phyloP scores from a whole-genome alignment of 1,284 basidiomycete genomes.

The Cryptococcus sp. region DNA sequence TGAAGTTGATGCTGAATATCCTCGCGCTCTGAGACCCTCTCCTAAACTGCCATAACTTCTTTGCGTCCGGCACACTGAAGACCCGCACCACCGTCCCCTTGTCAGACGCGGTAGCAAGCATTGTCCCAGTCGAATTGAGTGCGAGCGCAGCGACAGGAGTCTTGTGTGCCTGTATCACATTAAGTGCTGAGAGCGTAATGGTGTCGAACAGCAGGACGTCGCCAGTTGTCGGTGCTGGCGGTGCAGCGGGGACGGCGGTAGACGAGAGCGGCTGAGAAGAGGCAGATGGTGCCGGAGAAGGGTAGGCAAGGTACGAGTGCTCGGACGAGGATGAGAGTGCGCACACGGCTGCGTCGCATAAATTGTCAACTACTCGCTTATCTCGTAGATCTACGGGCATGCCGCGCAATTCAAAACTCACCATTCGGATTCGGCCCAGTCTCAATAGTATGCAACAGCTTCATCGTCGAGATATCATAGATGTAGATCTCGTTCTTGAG shows the following conservation, averaged over 20 bases:
- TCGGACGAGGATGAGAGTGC: conserved; percentile 95
- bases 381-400: too few relatives aligned
- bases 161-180: conserved; percentile 98
- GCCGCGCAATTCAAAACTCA: conserved; percentile 47
- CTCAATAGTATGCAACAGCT: conserved; percentile 94
- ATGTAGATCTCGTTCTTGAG: conserved; percentile 97
- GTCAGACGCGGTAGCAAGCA: conserved; percentile 91
- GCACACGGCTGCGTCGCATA: conserved; percentile 71
- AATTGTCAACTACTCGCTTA: too few relatives aligned
- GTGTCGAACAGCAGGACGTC: conserved; percentile 94
- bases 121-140: conserved; percentile 82
- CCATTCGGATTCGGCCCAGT: conserved; percentile 94
- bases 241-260: conserved; percentile 52
- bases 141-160: conserved; percentile 84
- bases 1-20: conserved; percentile 93
- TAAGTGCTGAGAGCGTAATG: conserved; percentile 82
- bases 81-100: conserved; percentile 98
- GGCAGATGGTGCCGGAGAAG: conserved; percentile 86
- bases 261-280: conserved; percentile 59
- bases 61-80: conserved; percentile 85
- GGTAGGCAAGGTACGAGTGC: conserved; percentile 92
- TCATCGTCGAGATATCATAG: conserved; percentile 99
- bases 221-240: conserved; percentile 63
- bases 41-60: conserved; percentile 93
- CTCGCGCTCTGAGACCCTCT: conserved; percentile 81